Base-by-base conservation (phyloP, 371 early-diverging fungal species). In the Mortierella sp. region DNA sequence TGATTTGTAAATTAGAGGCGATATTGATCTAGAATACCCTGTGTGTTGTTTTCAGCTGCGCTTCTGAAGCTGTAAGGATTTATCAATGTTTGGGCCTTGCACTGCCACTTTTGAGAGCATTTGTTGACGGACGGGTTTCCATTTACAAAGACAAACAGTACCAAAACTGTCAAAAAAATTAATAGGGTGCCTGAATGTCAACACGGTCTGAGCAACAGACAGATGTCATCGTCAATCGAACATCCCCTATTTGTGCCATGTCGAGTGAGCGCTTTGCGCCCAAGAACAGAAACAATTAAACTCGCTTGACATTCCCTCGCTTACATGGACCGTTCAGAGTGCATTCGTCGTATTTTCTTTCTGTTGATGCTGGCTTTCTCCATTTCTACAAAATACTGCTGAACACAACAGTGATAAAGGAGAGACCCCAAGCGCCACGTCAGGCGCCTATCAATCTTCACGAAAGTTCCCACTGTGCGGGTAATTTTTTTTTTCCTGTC, bases 71-170 rank as follows among this genome's bases (percentile, higher is more conserved):
- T 11, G 16, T 33, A 53, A 40, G 41, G 19, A 36, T 36, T 47
- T 63, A 43, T 55, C 36, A 65, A 22, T 55, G 57, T 53, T 65
- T 53, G 33, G 38, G 52, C 28, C 33, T 16, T 65, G 65, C 65
- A 65, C 65, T 65, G 65, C 65, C 65, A 65, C 65, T 36, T 22
- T 52, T 65, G 65, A 57, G 65, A 65, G 65, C 65, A 28, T 53
- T 65, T 53, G 33, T 55, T 65, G 55, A 50, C 8, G 8, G 50
- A 64, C 33, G 24, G 63, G 3, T 24, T 32, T 33, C 32, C 55
- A 22, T 22, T 55, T 55, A 55, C 28, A 55, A 55, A 28, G 28
- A 28, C 28, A 55, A 55, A 50, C n/a, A 16, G n/a, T 8, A 50
- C 50, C 5, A 50, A 50, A n/a, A 50, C 16, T n/a, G 50, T n/a